Base-by-base conservation (phyloP, 1,139 yeast species). In the Meyerozyma guilliermondii region DNA sequence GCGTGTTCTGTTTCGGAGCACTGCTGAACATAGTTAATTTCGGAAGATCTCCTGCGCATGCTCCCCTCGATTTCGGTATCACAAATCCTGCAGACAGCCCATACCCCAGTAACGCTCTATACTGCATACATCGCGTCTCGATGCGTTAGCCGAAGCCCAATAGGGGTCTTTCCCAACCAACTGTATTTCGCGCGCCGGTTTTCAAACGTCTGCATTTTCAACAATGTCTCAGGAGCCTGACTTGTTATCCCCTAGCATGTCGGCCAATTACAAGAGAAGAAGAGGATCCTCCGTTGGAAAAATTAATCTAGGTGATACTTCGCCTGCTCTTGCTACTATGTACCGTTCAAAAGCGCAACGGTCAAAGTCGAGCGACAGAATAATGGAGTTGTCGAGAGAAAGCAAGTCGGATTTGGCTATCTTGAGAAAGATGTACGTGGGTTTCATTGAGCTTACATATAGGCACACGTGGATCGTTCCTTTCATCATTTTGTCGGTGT, bases 391-490 rank as follows among this genome's bases (percentile, higher is more conserved):
- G 45, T 53, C 59, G 42, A 53, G 46, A 41, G 60, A 56, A 43
- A 56, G 59, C 9, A 54, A 55, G 13, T 57, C 68, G 10, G 80
- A 71, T 47, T 46, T 54, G 4, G 81, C 74, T n/a, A 62, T 77
- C 17, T 52, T 71, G 38, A 60, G 61, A 20, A 82, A 82, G 54
- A 59, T 82, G 38, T 68, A 77, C 67, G 58, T 79, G 14, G 76
- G 79, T 0, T 77, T 76, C 50, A 72, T 76, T 35, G 92, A 87
- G 53, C 65, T 85, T 51, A 62, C 78, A 44, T 80, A 77, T 56
- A 74, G 88, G 48, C 85, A 87, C 56, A 79, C 95, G 9, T 91
- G 97, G 97, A 60, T 87, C 35, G 66, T 77, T 14, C 95, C 96
- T 1, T 60, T 83, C 40, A 34, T 83, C 4, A 62, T 79, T 8